Percentiles rank a stretch among this genome's conserved stretches.
These are phyloP conservation scores for Fusarium praegraminearum DNA, from an alignment of 2,329 filamentous ascomycete species.

Conservation along the genomic window DNA sequence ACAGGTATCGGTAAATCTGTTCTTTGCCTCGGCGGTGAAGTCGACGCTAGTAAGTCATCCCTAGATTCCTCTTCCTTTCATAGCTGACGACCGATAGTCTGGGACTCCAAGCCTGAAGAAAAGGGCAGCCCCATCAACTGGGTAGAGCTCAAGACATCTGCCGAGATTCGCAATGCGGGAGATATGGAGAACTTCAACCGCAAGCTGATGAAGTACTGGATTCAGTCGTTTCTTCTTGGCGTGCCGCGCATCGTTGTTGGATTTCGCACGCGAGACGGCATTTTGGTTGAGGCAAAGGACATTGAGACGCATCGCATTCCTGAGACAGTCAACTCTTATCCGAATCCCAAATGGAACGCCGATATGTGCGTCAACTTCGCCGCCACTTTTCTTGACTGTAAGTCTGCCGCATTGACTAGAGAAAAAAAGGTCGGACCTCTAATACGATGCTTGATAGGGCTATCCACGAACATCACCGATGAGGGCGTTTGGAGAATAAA, in stretches of 20 bases:
- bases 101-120: conserved; percentile 80
- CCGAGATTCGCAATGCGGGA: conserved; percentile 73
- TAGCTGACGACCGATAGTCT: conserved; percentile 64
- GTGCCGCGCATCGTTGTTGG: conserved; percentile 93
- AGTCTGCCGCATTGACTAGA: conserved; percentile 48
- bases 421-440: not conserved
- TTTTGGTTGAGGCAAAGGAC: conserved; percentile 79
- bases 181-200: conserved; percentile 84
- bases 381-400: conserved; percentile 80
- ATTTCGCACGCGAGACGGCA: conserved; percentile 79
- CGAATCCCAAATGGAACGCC: conserved; percentile 83
- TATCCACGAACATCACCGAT: conserved; percentile 72
- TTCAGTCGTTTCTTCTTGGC: conserved; percentile 92
- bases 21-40: conserved; percentile 89
- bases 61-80: not conserved
- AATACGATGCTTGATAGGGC: conserved; percentile 60
- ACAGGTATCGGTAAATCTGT: conserved; percentile 83
- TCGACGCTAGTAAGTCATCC: conserved; percentile 79
- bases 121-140: conserved; percentile 81
- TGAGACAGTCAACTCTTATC: conserved; percentile 74
- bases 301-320: conserved; percentile 85
- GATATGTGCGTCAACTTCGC: conserved; percentile 95
- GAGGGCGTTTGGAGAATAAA: conserved; percentile 86
- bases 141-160: conserved; percentile 95
- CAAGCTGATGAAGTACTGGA: conserved; percentile 96